Conservation (phyloP, 2,329 filamentous ascomycete genomes). For the Aspergillus awamori region DNA sequence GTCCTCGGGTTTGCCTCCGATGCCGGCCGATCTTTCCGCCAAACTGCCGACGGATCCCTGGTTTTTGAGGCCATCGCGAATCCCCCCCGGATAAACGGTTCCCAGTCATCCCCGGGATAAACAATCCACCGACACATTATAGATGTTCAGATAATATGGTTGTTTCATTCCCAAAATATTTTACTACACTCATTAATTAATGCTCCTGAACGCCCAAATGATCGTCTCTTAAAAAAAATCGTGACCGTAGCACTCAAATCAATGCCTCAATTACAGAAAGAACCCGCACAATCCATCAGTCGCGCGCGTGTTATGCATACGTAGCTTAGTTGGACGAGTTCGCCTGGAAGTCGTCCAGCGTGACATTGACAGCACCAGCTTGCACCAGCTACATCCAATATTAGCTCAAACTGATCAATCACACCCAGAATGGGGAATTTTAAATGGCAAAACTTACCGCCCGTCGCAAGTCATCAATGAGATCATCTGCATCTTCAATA, state of each 20-base stretch:
- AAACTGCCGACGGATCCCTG: background rate
- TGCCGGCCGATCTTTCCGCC: slow-evolving; percentile 28
- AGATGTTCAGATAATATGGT: background rate
- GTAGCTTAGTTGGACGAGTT: slow-evolving; percentile 17
- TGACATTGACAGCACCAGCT: slow-evolving; percentile 88
- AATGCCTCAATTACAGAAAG: background rate
- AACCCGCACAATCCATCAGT: too few species aligned
- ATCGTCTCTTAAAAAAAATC: background rate
- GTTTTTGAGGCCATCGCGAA: too few species aligned
- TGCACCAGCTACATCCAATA: slow-evolving; percentile 70
- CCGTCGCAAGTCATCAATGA: slow-evolving; percentile 88
- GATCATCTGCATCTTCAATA: slow-evolving; percentile 88
- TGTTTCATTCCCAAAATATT: background rate
- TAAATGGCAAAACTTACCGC: slow-evolving; percentile 66
- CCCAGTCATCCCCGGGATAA: too few species aligned
- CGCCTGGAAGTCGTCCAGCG: slow-evolving; percentile 79
- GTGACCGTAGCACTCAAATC: background rate
- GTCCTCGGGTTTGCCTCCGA: slow-evolving; percentile 26
- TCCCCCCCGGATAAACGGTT: too few species aligned
- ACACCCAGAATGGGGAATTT: background rate
- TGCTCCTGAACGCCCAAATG: background rate
- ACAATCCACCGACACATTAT: too few species aligned
- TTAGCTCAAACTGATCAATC: slow-evolving; percentile 16
- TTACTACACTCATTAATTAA: background rate
- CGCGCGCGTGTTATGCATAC: slow-evolving; percentile 11